Base-by-base conservation (phyloP, 1,284 basidiomycete species). In the Ceratobasidium sp. region DNA sequence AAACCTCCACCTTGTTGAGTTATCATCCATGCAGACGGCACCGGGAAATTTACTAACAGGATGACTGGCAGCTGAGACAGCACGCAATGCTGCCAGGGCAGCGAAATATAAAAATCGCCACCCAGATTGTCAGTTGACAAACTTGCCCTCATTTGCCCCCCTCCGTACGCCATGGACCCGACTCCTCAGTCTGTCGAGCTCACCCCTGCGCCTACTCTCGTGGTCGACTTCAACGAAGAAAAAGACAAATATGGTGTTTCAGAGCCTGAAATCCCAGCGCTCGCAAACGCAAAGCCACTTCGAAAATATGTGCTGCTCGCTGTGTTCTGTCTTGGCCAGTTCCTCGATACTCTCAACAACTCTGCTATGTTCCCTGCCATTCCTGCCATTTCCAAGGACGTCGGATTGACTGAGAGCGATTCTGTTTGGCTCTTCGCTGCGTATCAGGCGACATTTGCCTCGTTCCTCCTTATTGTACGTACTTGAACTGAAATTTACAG, bases 271-370 rank as follows among this genome's bases (percentile, higher is more conserved):
- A 19, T 56, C n/a, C 33, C 33, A 44, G 65, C 65, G 14, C 65
- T 67, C 29, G 65, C 65, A 9, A 54, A 56, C 33, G 51, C 33
- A 19, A 51, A 29, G 17, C 50, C 31, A 8, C 6, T 50, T 27
- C 74, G 80, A 63, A 80, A 83, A 80, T 75, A 81, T 74, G 53
- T 82, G 19, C 77, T 87, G 7, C 81, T 87, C 19, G 64, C 81
- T 22, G 78, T 85, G 53, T 85, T 86, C 76, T 86, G 86, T 69
- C 80, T 83, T 29, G 84, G 85, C 8, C 84, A 86, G 75, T 86
- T 85, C 78, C 79, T 88, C 76, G 86, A 85, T 48, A 79, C 86
- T 8, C 84, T 87, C 83, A 85, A 85, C 80, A 88, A 85, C 78
- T 84, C 86, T 4, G 82, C 84, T 1, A 80, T 87, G 64, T 85